Evolutionary conservation across 768 basidiomycete species (phyloP).

Genomic region (Lepiota subincarnata): DNA sequence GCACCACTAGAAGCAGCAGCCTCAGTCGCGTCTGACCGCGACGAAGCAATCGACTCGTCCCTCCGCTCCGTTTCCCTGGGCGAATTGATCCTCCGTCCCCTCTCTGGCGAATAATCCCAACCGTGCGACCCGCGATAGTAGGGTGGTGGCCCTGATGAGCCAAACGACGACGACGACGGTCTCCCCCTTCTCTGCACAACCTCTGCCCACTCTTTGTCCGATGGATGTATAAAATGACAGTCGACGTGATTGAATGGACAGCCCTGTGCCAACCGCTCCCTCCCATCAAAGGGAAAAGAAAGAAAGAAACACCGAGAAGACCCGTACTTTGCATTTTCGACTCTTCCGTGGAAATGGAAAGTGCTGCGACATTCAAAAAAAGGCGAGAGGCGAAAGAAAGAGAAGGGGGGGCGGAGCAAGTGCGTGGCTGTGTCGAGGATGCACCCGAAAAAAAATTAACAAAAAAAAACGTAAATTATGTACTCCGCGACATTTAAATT

Average conservation of each 20-base stretch:
- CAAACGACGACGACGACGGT: background rate
- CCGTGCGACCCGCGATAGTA: background rate
- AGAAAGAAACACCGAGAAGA: background rate
- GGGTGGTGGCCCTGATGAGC: background rate
- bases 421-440: conserved; percentile 4
- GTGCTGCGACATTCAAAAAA: background rate
- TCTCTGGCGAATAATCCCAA: background rate
- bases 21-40: background rate
- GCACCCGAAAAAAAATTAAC: too few species aligned
- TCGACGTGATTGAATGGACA: background rate
- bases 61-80: background rate
- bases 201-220: background rate
- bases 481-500: conserved; percentile 5
- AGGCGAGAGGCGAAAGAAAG: background rate
- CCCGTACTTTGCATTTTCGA: conserved; percentile 8
- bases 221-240: conserved; percentile 19
- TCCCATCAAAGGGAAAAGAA: background rate
- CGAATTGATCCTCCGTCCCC: background rate
- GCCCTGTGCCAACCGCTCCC: background rate
- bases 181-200: background rate
- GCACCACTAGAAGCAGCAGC: too few species aligned
- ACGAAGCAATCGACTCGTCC: conserved; percentile 5
- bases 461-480: conserved; percentile 2
- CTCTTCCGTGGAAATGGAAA: conserved; percentile 3
- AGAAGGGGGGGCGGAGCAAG: background rate